Base-by-base conservation (phyloP, 257 asterid genomes). In the Ophiorrhiza pumila region DNA sequence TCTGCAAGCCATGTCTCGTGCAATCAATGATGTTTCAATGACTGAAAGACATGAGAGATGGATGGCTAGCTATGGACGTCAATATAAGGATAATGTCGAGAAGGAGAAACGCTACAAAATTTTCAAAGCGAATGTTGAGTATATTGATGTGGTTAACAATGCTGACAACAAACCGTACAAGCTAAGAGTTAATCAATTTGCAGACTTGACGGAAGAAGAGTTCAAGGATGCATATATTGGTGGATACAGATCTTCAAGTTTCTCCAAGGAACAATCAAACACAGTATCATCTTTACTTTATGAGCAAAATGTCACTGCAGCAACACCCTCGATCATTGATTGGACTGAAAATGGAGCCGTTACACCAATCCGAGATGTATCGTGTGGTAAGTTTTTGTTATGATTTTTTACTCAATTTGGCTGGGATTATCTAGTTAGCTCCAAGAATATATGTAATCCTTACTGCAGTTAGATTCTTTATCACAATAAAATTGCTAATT, bases 91-190 rank as follows among this genome's bases (percentile, higher is more conserved):
- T 10, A 20, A 57, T 27, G 78, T 29, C 50, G 88, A 81, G 73
- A 83, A 68, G 37, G 80, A 7, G 63, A 66, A 64, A 42, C 78
- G 77, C 13, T 72, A 71, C 49, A 50, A 71, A 49, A 81, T 83
- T 68, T 83, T 86, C 71, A 81, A 79, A 70, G 79, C 69, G 0
- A 86, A 83, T 22, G 63, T 81, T 11, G 68, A 79, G 37, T 71
- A 55, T 73, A 74, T 83, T 0, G 81, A 81, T 18, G 76, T 78
- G 4, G 68, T 81, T 65, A 82, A 83, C 20, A 69, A 50, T 46
- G 82, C 39, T 37, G 84, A 74, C 0, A 66, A 39, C 57, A 23
- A 63, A 65, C 57, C 82, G 9, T 77, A 84, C 77, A 57, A 75
- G 74, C 76, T 83, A 22, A 76, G 76, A 2, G 66, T 79, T n/a